Evolutionary conservation across 2,329 filamentous ascomycete genomes (phyloP).

Genomic region (Oidium heveae): DNA sequence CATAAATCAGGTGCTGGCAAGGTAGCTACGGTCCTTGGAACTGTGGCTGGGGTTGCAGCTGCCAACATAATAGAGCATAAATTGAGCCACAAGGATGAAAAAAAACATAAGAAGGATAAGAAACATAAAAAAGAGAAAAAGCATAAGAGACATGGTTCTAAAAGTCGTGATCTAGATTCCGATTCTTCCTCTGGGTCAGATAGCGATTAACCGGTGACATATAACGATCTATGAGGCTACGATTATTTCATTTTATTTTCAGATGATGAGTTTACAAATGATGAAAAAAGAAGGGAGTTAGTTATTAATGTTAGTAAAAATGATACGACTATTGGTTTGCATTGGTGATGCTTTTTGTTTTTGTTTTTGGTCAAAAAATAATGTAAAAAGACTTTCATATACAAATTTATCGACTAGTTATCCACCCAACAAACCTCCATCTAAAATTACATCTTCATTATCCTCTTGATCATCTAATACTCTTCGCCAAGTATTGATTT

Average conservation of each 20-base stretch:
- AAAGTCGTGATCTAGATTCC: not conserved
- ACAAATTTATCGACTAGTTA: constrained; percentile 5
- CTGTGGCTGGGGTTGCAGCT: constrained; percentile 27
- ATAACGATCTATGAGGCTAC: too few relatives aligned
- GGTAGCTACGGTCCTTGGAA: constrained; percentile 25
- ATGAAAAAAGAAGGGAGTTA: too few relatives aligned
- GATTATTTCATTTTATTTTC: too few relatives aligned
- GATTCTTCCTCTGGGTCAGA: not conserved
- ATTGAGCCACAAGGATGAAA: constrained; percentile 13
- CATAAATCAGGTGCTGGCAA: constrained; percentile 29
- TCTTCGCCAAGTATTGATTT: constrained; percentile 16
- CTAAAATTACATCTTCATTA: constrained; percentile 17
- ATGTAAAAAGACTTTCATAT: constrained; percentile 4
- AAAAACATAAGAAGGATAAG: constrained; percentile 8
- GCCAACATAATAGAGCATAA: constrained; percentile 26
- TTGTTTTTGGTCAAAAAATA: too few relatives aligned
- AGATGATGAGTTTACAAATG: too few relatives aligned
- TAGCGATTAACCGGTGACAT: not conserved
- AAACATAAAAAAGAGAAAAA: constrained; percentile 1
- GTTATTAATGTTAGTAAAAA: too few relatives aligned
- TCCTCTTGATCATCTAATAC: constrained; percentile 18
- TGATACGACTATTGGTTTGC: too few relatives aligned
- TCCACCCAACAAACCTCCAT: constrained; percentile 15
- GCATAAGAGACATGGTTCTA: not conserved
- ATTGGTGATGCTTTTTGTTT: too few relatives aligned